Percentiles rank a stretch among this genome's conserved stretches.
Conservation (phyloP, 2,329 filamentous ascomycete genomes). For the Alternaria brassicae region DNA sequence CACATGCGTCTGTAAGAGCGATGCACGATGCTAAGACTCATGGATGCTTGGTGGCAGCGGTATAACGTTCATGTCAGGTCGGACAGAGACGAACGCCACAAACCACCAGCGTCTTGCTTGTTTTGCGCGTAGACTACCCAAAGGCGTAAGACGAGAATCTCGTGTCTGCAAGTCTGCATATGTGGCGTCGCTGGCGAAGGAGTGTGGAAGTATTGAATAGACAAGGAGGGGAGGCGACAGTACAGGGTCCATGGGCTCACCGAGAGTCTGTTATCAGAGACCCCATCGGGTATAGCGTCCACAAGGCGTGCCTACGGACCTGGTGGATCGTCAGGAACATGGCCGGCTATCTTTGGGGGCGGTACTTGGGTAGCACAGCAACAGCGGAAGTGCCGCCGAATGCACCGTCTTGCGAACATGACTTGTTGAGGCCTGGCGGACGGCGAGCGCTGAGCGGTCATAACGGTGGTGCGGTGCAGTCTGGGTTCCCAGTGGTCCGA, state of each 20-base stretch:
- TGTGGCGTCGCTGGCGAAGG: constrained; percentile 20
- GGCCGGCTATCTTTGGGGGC: constrained; percentile 4
- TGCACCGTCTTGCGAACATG: constrained; percentile 4
- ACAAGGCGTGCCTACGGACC: not conserved
- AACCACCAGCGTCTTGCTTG: constrained; percentile 22
- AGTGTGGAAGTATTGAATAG: constrained; percentile 16
- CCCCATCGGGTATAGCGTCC: constrained; percentile 18
- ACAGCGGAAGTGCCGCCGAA: constrained; percentile 20
- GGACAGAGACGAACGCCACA: not conserved
- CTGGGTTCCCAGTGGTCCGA: constrained; percentile 10
- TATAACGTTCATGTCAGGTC: constrained; percentile 24
- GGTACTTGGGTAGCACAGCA: not conserved
- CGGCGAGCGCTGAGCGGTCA: constrained; percentile 16
- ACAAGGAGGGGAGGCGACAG: constrained; percentile 13
- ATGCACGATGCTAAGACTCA: not conserved
- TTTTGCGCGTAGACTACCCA: constrained; percentile 25
- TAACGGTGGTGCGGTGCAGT: constrained; percentile 16
- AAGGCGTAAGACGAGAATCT: constrained; percentile 19
- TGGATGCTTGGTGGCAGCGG: constrained; percentile 5
- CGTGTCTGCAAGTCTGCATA: constrained; percentile 36
- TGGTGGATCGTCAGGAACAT: constrained; percentile 20
- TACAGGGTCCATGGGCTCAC: not conserved
- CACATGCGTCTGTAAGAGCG: not conserved
- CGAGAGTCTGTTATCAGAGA: constrained; percentile 23
- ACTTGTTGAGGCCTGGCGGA: constrained; percentile 4